These are phyloP conservation scores for Ganoderma leucocontextum DNA, from an alignment of 1,284 basidiomycete genomes.

Conservation along the genomic window DNA sequence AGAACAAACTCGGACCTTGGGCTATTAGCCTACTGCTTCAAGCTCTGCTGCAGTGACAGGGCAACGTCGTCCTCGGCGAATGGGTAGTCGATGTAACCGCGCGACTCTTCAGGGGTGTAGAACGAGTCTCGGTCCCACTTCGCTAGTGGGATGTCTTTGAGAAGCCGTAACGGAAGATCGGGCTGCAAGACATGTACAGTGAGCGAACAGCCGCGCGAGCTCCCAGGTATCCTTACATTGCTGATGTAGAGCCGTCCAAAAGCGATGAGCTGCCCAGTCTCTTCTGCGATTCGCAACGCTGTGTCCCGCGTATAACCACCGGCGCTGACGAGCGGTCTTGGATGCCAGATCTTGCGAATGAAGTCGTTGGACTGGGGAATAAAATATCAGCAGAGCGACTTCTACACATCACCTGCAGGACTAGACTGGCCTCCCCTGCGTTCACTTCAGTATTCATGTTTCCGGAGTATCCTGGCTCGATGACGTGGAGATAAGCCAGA, in stretches of 20 bases:
- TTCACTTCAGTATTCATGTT: constrained; percentile 20
- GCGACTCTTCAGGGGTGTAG: constrained; percentile 37
- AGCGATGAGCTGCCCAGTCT: constrained; percentile 48
- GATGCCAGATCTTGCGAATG: constrained; percentile 41
- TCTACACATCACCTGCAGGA: no score
- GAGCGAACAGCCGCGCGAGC: neutral
- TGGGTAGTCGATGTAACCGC: constrained; percentile 44
- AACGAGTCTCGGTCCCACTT: constrained; percentile 35
- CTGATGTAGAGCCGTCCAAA: constrained; percentile 58
- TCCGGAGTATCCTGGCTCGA: constrained; percentile 47
- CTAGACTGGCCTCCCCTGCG: neutral
- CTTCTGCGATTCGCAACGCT: constrained; percentile 39
- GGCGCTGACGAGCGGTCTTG: constrained; percentile 42
- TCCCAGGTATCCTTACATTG: constrained; percentile 38
- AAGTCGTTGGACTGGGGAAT: constrained; percentile 39
- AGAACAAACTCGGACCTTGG: neutral
- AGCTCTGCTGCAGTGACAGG: neutral
- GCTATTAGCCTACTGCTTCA: neutral
- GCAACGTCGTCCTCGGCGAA: neutral
- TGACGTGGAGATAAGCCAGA: constrained; percentile 65
- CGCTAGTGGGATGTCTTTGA: constrained; percentile 39
- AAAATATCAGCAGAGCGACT: neutral
- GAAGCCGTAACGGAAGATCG: constrained; percentile 53
- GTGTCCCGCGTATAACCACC: constrained; percentile 43
- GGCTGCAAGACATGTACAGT: constrained; percentile 42